A percentile compares a stretch with the other conserved stretches of the same genome.
phyloP scores from a whole-genome alignment of 2,329 filamentous ascomycete species.

The Annulohypoxylon truncatum region DNA sequence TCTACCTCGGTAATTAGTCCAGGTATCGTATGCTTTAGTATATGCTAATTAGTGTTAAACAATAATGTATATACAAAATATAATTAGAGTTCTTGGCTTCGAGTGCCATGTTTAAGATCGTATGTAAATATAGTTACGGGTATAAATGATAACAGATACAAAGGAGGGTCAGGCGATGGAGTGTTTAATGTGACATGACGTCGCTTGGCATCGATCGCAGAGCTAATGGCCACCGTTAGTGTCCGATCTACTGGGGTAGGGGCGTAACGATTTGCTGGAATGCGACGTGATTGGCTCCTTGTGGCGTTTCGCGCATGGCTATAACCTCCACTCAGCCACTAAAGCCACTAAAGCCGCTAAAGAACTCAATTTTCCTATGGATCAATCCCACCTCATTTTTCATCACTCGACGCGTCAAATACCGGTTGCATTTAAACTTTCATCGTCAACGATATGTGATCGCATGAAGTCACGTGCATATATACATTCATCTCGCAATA shows the following conservation, averaged over 20 bases:
- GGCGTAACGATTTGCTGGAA: constrained; percentile 17
- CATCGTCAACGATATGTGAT: background rate
- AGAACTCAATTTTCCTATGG: no score
- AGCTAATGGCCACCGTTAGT: constrained; percentile 5
- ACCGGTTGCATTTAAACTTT: background rate
- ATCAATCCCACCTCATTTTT: constrained; percentile 10
- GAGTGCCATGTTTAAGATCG: background rate
- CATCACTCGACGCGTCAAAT: constrained; percentile 20
- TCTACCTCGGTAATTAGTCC: background rate
- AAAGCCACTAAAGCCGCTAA: constrained; percentile 3
- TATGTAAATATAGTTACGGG: background rate
- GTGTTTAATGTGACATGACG: constrained; percentile 37
- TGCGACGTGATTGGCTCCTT: constrained; percentile 17
- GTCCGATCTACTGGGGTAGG: background rate
- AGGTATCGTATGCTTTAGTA: background rate
- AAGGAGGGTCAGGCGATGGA: constrained; percentile 36
- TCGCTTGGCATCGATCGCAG: constrained; percentile 40
- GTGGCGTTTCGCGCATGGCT: background rate
- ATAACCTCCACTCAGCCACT: background rate
- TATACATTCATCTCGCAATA: background rate
- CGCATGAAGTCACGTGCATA: background rate
- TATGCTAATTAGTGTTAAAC: background rate
- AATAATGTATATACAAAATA: background rate
- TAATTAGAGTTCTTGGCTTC: background rate
- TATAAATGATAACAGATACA: constrained; percentile 5